Evolutionary conservation across 2,329 filamentous ascomycete species (phyloP).

Genomic region (Polychaeton citri): DNA sequence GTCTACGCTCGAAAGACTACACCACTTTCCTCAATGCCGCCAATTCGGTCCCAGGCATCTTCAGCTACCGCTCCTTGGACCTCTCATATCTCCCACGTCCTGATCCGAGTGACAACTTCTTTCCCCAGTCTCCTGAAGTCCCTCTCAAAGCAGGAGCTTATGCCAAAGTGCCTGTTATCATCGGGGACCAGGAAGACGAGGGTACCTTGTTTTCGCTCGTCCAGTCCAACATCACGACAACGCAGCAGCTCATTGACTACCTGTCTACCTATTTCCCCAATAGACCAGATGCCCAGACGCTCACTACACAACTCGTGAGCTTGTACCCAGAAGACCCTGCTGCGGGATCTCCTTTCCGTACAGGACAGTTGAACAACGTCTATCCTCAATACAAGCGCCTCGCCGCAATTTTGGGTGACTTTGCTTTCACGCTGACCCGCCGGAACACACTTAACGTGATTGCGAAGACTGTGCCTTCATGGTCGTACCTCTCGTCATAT

Average conservation of each 20-base stretch:
- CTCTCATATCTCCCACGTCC: conserved; percentile 64
- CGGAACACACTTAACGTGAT: conserved; percentile 46
- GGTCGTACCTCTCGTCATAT: conserved; percentile 66
- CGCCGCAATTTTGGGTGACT: conserved; percentile 59
- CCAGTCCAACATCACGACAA: conserved; percentile 54
- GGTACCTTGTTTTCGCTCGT: conserved; percentile 62
- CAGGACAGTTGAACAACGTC: conserved; percentile 49
- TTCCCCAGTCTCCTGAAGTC: conserved; percentile 50
- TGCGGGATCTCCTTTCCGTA: conserved; percentile 58
- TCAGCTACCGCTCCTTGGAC: conserved; percentile 55
- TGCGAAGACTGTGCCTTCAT: conserved; percentile 48
- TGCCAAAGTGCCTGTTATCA: conserved; percentile 48
- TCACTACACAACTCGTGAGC: conserved; percentile 42
- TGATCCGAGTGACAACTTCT: conserved; percentile 42
- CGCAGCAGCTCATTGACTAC: conserved; percentile 47
- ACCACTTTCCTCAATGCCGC: conserved; percentile 44
- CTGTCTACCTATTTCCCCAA: conserved; percentile 41
- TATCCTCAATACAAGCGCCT: conserved; percentile 65
- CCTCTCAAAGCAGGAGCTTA: conserved; percentile 41
- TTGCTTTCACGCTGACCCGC: conserved; percentile 60
- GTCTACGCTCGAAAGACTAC: conserved; percentile 35
- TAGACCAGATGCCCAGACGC: conserved; percentile 27
- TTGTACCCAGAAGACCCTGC: conserved; percentile 44
- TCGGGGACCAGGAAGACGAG: conserved; percentile 69
- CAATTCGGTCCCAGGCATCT: conserved; percentile 55